Evolutionary conservation across 352 stramenopile species (phyloP), one percentile per base, ranked within the genome.

Genomic region (Blastocystis sp.): DNA sequence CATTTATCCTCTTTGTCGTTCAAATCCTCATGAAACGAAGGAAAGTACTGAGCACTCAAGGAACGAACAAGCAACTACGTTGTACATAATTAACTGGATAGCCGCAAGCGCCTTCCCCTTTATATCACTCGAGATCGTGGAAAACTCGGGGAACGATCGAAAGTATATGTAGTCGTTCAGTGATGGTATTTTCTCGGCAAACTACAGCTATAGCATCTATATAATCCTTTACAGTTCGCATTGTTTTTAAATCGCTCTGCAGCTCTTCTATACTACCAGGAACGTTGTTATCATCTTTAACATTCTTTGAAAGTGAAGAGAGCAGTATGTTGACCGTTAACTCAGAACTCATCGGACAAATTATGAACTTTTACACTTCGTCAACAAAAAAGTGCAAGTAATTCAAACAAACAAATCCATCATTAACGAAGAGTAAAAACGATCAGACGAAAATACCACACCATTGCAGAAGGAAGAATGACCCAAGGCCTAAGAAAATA

Each of bases 371-470:
- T 11, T 34, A 66, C 2, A 66, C 8, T 37, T 13, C 56, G 56
- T 13, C 56, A 8, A 66, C 3, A 75, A 13, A n/a, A 8, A 39
- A 1, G 23, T 39, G 9, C 13, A 26, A 23, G 23, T 41, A 75
- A 23, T 8, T 8, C 37, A 23, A 75, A 43, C 15, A 26, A 43
- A 53, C 34, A 4, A 43, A 75, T 8, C 18, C 26, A 59, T 55
- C 43, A 15, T 0, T n/a, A 37, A 18, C 7, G 26, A 79, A 56
- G 9, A 79, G n/a, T 50, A 80, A 41, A 29, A 34, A 29, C 26
- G 8, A 80, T 88, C 55, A 88, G 62, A 88, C 66, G 59, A 76
- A 88, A 26, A 88, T 88, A n/a, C 77, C 77, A 77, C 77, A 88
- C 77, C 77, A 88, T 37, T 88, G 77, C 26, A 88, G 66, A 23